These are phyloP conservation scores for Leccinum fuscescens DNA, from an alignment of 1,284 basidiomycete species.

Conservation along the genomic window DNA sequence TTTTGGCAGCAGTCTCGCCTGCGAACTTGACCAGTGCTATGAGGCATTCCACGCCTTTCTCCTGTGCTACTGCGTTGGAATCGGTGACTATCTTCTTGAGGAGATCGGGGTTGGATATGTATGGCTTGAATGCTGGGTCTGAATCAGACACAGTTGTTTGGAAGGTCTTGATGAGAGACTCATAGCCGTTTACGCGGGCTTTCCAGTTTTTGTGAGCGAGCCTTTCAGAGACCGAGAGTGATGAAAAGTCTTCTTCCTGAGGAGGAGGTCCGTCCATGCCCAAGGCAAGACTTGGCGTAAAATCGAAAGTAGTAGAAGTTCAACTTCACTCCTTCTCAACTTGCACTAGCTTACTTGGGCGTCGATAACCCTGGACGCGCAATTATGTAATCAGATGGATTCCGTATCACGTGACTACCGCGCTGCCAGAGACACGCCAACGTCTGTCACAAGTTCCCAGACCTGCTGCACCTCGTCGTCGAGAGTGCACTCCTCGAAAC, in stretches of 20 bases:
- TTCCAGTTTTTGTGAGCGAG: conserved; percentile 98
- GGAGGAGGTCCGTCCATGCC: conserved; percentile 88
- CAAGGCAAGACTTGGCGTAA: conserved; percentile 7
- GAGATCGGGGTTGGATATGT: conserved; percentile 71
- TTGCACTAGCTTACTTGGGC: neutral
- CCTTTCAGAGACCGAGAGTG: conserved; percentile 78
- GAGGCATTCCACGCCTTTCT: conserved; percentile 91
- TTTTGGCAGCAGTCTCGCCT: conserved; percentile 82
- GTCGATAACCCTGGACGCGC: conserved; percentile 12
- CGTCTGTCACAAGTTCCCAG: conserved; percentile 54
- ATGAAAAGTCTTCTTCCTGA: conserved; percentile 91
- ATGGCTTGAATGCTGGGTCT: conserved; percentile 93
- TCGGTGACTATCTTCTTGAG: conserved; percentile 90
- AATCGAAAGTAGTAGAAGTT: conserved; percentile 12
- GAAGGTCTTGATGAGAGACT: conserved; percentile 83
- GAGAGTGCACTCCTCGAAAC: conserved; percentile 41
- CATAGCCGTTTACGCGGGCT: conserved; percentile 92
- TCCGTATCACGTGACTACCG: conserved; percentile 36
- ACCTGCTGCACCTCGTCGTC: conserved; percentile 56
- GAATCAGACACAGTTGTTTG: conserved; percentile 86
- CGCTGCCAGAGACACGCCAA: conserved; percentile 55
- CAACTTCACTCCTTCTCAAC: conserved; percentile 5
- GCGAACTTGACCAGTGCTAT: conserved; percentile 87
- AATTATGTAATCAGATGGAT: conserved; percentile 26
- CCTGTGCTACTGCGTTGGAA: conserved; percentile 95